Evolutionary conservation across 2,329 filamentous ascomycete species (phyloP).

Genomic region (Ophiosphaerella korrae): DNA sequence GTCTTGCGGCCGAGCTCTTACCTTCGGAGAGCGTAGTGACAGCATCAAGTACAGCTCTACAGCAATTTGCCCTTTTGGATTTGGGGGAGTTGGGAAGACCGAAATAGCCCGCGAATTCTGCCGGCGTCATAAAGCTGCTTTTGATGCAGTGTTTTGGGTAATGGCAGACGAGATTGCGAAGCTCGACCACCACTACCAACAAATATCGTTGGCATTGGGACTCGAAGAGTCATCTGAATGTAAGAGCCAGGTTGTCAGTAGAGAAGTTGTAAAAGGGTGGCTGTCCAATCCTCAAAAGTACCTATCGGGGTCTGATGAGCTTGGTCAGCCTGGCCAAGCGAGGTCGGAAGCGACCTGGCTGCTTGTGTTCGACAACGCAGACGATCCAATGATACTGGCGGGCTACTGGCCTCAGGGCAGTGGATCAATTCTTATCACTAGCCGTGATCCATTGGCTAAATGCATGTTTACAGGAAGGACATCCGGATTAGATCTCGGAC

Average conservation of each 20-base stretch:
- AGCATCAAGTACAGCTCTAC: neutral
- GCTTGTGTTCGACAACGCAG: slow-evolving; percentile 19
- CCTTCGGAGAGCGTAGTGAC: neutral
- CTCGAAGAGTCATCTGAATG: slow-evolving; percentile 8
- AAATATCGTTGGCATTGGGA: slow-evolving; percentile 6
- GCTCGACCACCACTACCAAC: slow-evolving; percentile 1
- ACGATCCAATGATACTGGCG: slow-evolving; percentile 8
- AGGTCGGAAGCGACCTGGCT: slow-evolving; percentile 14
- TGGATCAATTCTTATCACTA: neutral
- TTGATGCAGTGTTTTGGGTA: slow-evolving; percentile 9
- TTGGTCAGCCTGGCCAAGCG: neutral
- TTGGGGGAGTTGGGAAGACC: slow-evolving; percentile 22
- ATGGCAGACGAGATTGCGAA: slow-evolving; percentile 6
- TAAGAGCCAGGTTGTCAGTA: slow-evolving; percentile 9
- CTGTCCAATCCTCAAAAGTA: slow-evolving; percentile 11
- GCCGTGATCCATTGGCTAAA: neutral
- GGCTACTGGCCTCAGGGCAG: slow-evolving; percentile 18
- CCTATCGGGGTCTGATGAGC: neutral
- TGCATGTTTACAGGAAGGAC: neutral
- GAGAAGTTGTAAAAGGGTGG: slow-evolving; percentile 18
- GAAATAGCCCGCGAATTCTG: slow-evolving; percentile 19
- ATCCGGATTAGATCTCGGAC: slow-evolving; percentile 8
- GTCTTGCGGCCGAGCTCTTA: neutral
- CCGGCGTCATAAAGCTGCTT: slow-evolving; percentile 2
- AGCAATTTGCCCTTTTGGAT: slow-evolving; percentile 10